Evolutionary conservation across 768 basidiomycete species (phyloP), one percentile per base, ranked within the genome.

Genomic region (Candolleomyces efflorescens): DNA sequence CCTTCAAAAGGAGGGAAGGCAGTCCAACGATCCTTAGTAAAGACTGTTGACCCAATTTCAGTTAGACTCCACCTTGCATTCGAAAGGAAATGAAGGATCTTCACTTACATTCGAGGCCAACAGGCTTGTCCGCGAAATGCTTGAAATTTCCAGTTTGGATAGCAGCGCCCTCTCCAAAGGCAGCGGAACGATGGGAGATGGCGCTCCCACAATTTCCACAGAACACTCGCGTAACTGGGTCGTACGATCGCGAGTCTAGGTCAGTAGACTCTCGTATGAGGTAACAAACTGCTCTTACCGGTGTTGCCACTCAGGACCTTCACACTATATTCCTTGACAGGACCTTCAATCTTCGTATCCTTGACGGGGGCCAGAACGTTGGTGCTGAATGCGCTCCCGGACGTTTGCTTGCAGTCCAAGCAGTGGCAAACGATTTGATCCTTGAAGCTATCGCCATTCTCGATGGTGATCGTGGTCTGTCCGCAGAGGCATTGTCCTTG

Each of bases 361-460:
- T 67, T 71, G 58, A 73, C 64, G 11, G 68, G 67, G 3, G 66
- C 71, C n/a, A 74, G 68, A 56, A 75, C 59, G 63, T 73, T 74
- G 60, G 73, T 73, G 63, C 70, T 72, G 67, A 71, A 75, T 3
- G 71, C 72, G 52, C 71, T 72, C 17, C 74, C 74, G 52, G 70
- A 71, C 32, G 71, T 71, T 52, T 72, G 68, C 43, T 67, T 66
- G 64, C 74, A 75, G 59, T 74, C 74, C 27, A 54, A 58, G 66
- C 74, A 75, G 63, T 75, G 74, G 59, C 74, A 75, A 26, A 72
- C 37, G 46, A 73, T 65, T 72, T 74, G 73, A 27, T 65, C 64
- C 2, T 55, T 51, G 44, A 65, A 66, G n/a, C 59, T 60, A n/a
- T 67, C 68, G 10, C 60, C 56, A 50, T 72, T 59, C 15, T 60